Evolutionary conservation across 1,284 basidiomycete genomes (phyloP).

Genomic region (Sutorius eximius): DNA sequence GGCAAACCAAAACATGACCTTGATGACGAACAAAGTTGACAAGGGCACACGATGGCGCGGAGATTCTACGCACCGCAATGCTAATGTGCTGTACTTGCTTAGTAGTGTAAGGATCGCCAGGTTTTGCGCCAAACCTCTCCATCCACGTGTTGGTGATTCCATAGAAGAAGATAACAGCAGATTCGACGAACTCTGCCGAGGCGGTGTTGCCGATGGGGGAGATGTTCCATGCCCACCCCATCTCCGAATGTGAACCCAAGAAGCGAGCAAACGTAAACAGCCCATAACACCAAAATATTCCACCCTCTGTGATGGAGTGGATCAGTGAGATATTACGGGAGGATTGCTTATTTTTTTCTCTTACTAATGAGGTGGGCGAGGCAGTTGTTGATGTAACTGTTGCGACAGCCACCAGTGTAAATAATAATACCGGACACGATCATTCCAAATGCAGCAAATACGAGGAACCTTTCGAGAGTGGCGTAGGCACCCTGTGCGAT

Average conservation of each 20-base stretch:
- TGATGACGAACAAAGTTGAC: background rate
- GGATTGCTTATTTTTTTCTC: background rate
- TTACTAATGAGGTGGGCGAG: slow-evolving; percentile 92
- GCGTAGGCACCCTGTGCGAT: slow-evolving; percentile 49
- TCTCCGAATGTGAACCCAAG: slow-evolving; percentile 84
- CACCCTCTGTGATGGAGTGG: slow-evolving; percentile 59
- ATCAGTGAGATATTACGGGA: slow-evolving; percentile 5
- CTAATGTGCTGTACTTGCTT: slow-evolving; percentile 96
- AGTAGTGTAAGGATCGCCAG: slow-evolving; percentile 85
- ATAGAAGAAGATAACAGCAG: slow-evolving; percentile 84
- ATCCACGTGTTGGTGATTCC: slow-evolving; percentile 95
- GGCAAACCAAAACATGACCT: slow-evolving; percentile 94
- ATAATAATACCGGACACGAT: slow-evolving; percentile 69
- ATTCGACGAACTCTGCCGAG: slow-evolving; percentile 89
- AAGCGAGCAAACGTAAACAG: slow-evolving; percentile 88
- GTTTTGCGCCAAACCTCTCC: slow-evolving; percentile 85
- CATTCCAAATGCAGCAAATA: slow-evolving; percentile 69
- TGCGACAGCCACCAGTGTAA: slow-evolving; percentile 83
- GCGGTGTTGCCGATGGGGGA: slow-evolving; percentile 50
- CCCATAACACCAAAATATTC: slow-evolving; percentile 91
- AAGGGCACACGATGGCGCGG: background rate
- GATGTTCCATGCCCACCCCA: slow-evolving; percentile 96
- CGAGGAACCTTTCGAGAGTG: slow-evolving; percentile 59
- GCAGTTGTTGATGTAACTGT: slow-evolving; percentile 77
- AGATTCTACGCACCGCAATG: slow-evolving; percentile 71